phyloP scores from a whole-genome alignment of 768 basidiomycete species.

The Lactifluus subvellereus region DNA sequence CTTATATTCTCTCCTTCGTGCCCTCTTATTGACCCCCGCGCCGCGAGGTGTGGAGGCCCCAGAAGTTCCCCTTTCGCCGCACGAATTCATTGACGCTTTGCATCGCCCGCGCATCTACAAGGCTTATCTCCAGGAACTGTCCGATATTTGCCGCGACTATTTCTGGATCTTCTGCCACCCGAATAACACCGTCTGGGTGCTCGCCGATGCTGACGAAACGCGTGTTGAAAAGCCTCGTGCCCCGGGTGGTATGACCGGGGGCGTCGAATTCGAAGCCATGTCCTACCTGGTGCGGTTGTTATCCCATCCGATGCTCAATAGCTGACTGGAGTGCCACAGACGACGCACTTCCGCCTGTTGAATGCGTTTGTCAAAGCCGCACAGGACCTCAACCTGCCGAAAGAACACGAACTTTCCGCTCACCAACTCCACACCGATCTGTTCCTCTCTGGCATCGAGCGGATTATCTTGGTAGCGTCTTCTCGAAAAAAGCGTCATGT shows the following conservation, averaged over 20 bases:
- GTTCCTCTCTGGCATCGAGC: constrained; percentile 87
- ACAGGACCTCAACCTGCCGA: constrained; percentile 58
- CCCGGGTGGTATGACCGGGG: constrained; percentile 97
- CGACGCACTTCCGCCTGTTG: constrained; percentile 79
- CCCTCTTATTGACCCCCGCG: constrained; percentile 66
- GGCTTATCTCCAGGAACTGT: constrained; percentile 75
- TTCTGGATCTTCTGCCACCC: constrained; percentile 98
- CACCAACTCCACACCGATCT: constrained; percentile 80
- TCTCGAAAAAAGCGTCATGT: background rate
- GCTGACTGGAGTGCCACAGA: constrained; percentile 42
- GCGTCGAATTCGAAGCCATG: constrained; percentile 98
- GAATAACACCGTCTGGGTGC: constrained; percentile 85
- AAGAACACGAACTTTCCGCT: constrained; percentile 70
- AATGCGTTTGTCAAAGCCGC: constrained; percentile 70
- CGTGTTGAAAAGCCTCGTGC: constrained; percentile 87
- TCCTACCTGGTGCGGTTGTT: constrained; percentile 66
- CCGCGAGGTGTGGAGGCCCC: constrained; percentile 61
- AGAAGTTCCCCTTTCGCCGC: constrained; percentile 56
- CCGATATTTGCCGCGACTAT: constrained; percentile 88
- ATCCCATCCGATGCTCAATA: background rate
- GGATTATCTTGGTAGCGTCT: constrained; percentile 71
- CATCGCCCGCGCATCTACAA: constrained; percentile 72
- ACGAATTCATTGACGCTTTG: constrained; percentile 73
- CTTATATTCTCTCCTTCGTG: constrained; percentile 67
- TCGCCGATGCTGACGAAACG: constrained; percentile 76